Base-by-base conservation (phyloP, 2,329 filamentous ascomycete species). In the Talaromyces sp. region DNA sequence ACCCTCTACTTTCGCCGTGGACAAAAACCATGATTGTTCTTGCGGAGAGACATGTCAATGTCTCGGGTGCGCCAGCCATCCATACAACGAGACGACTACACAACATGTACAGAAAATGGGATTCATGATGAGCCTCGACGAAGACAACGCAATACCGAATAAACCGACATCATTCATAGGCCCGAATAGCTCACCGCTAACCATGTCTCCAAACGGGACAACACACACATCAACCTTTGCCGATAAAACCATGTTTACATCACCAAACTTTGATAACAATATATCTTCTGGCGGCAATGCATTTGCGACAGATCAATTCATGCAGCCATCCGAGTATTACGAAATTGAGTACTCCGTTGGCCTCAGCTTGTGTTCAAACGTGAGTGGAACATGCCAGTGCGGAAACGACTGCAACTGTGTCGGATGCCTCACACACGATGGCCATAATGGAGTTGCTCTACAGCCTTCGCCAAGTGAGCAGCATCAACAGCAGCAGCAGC, bases 381-480 rank as follows among this genome's bases (percentile, higher is more conserved):
- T 75, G 3, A 80, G 76, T 5, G 82, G 81, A 3, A 82, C 77
- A 30, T 84, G 82, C 61, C 79, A 80, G 64, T 84, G 82, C 61
- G 81, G 80, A 16, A 79, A 78, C 60, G 81, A 81, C 44, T 84
- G 82, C 65, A 76, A 71, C 60, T 84, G 82, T 65, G 73, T 81
- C n/a, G 81, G 81, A 14, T 84, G 82, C 65, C 70, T 83, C 12
- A 82, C 80, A 3, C 82, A 84, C 60, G 79, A 76, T 23, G 81
- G 80, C 3, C 81, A 82, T 61, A 78, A 79, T 28, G 80, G 79
- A 14, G 65, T 81, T 27, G 64, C 73, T 10, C 66, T 81, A 16
- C 70, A 74, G 10, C 57, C 70, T 10, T 63, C 64, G 18, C 18
- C 61, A 10, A 18, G 40, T 8, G 57, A 62, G 31, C 50, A 34